Evolutionary conservation across 345 rosid genomes (phyloP), one percentile per base, ranked within the genome.

Genomic region (Sonneratia alba): DNA sequence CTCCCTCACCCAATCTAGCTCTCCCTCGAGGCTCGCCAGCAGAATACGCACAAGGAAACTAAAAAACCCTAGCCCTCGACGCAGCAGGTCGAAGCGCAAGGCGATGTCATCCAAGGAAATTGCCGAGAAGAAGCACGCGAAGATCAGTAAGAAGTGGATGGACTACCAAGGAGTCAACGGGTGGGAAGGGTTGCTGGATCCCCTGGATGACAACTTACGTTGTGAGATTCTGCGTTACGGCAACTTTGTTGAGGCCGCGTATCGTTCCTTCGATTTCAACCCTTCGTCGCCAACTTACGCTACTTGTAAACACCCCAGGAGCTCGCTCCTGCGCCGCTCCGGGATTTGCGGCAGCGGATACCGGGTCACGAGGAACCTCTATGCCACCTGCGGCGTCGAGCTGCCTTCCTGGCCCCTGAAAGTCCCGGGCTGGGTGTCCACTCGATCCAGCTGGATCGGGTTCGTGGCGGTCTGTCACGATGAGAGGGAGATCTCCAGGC

Each of bases 181-280:
- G 18, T 75, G 77, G 77, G 70, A 75, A 42, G 73, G 73, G 38
- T 36, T 75, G 66, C 73, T 75, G 19, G 73, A 75, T 43, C 77
- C 77, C 32, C 73, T 75, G 11, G 73, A 75, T 11, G 57, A 70
- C 18, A 21, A 48, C 34, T 16, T 75, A 18, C 73, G 77, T 15
- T 3, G 43, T 1, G 77, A 75, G 73, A 64, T 75, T n/a, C 49
- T 75, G 18, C 68, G 77, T 8, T 75, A 75, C 16, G 77, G 77
- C 18, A 55, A 75, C 51, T 75, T 75, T 15, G 77, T 75, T 21
- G 70, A 70, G 18, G 74, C 77, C 66, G n/a, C 73, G 38, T 75
- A 75, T 61, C 34, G 53, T 7, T 64, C 77, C 27, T 70, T 70
- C 55, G 70, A 70, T 18, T 70, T 70, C 21, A 36, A 75, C 73